Evolutionary conservation across 495 filamentous ascomycete genomes (phyloP).

Genomic region (Cairneyella variabilis): DNA sequence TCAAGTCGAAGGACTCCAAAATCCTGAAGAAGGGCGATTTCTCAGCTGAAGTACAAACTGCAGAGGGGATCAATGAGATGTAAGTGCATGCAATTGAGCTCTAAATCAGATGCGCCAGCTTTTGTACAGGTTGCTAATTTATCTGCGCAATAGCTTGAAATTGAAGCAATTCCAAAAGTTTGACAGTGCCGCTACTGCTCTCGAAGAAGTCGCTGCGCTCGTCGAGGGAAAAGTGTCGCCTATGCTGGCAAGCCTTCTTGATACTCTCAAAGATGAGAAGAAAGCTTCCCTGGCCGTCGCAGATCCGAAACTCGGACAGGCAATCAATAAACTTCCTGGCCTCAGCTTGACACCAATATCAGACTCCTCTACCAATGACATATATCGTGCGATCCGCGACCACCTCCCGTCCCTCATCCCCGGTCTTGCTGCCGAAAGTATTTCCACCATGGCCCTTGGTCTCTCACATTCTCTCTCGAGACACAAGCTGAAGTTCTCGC

Average conservation of each 20-base stretch:
- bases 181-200: constrained; percentile 78
- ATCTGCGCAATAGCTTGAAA: constrained; percentile 60
- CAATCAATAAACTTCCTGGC: constrained; percentile 88
- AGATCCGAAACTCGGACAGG: constrained; percentile 87
- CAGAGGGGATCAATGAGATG: constrained; percentile 84
- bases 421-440: constrained; percentile 75
- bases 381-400: constrained; percentile 90
- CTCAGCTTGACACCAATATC: constrained; percentile 81
- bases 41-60: constrained; percentile 65
- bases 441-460: constrained; percentile 90
- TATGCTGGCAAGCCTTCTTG: constrained; percentile 73
- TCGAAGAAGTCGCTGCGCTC: constrained; percentile 83
- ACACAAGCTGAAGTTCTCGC: constrained; percentile 97
- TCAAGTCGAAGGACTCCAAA: constrained; percentile 98
- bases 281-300: constrained; percentile 93
- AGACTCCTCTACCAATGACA: constrained; percentile 79
- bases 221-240: constrained; percentile 96
- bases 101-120: background rate
- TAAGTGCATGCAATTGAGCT: constrained; percentile 50
- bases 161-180: constrained; percentile 97
- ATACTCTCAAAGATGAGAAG: constrained; percentile 94
- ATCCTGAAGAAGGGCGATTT: constrained; percentile 82
- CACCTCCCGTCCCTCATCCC: constrained; percentile 89
- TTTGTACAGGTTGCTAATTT: constrained; percentile 5
- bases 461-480: constrained; percentile 96